These are phyloP conservation scores for Phaseolus coccineus DNA, from an alignment of 331 rosid genomes.

Conservation along the genomic window DNA sequence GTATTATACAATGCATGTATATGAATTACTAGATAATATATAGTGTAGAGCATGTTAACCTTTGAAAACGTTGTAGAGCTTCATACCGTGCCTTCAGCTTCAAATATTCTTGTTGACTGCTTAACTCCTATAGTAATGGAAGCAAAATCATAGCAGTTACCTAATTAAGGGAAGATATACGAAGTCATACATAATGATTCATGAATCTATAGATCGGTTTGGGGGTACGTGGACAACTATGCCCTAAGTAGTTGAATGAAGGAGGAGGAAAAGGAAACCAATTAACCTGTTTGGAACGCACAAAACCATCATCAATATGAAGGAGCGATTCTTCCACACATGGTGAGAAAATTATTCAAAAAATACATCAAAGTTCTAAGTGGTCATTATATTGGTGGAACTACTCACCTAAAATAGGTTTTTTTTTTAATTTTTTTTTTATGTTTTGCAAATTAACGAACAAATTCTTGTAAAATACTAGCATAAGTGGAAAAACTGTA, in stretches of 20 bases:
- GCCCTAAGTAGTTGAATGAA: not conserved
- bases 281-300: not conserved
- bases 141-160: conserved; percentile 11
- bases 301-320: not conserved
- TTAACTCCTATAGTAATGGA: conserved; percentile 65
- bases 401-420: too few relatives aligned
- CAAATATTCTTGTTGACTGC: conserved; percentile 97
- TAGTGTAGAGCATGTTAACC: conserved; percentile 50
- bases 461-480: too few relatives aligned
- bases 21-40: too few relatives aligned
- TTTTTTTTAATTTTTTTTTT: too few relatives aligned
- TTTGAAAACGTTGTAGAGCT: conserved; percentile 78
- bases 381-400: too few relatives aligned
- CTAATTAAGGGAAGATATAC: not conserved
- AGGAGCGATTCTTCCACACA: too few relatives aligned
- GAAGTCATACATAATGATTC: not conserved
- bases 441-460: too few relatives aligned
- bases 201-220: not conserved
- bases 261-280: not conserved
- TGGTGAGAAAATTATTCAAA: too few relatives aligned
- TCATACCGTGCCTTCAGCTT: conserved; percentile 95
- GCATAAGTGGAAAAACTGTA: too few relatives aligned
- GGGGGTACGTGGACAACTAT: not conserved
- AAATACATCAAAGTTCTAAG: too few relatives aligned
- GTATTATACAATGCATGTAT: not conserved